A percentile compares a stretch with the other conserved stretches of the same genome.
phyloP scores from a whole-genome alignment of 2,329 filamentous ascomycete species.

The Tolypocladium guangdongense region DNA sequence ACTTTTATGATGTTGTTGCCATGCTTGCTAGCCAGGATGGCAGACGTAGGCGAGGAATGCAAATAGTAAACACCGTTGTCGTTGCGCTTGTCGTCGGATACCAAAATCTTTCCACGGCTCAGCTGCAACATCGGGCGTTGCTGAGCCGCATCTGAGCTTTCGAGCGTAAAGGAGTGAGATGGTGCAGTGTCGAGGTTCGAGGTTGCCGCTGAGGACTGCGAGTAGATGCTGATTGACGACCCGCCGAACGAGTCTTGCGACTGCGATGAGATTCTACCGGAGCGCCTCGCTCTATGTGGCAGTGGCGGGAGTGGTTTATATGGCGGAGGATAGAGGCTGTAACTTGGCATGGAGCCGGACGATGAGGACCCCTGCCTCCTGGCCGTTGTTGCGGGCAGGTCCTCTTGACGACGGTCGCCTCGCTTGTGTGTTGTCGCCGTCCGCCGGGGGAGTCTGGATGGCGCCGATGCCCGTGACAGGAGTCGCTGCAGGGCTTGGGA shows the following conservation, averaged over 20 bases:
- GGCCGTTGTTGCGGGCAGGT: background rate
- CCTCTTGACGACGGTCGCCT: background rate
- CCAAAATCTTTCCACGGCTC: conserved; percentile 11
- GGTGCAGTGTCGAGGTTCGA: background rate
- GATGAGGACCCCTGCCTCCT: background rate
- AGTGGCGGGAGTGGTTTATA: conserved; percentile 9
- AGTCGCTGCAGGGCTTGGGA: background rate
- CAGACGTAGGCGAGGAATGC: conserved; percentile 21
- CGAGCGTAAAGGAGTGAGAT: background rate
- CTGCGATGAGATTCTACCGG: background rate
- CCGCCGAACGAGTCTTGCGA: background rate
- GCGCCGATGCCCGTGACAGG: background rate
- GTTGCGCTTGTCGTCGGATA: conserved; percentile 16
- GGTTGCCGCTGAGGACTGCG: background rate
- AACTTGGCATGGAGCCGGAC: background rate
- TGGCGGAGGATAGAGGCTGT: conserved; percentile 9
- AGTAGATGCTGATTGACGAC: background rate
- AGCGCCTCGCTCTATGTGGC: conserved; percentile 1
- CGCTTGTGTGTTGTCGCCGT: background rate
- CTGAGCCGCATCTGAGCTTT: background rate
- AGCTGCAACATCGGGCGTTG: conserved; percentile 3
- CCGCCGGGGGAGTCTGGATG: background rate
- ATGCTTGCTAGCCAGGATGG: conserved; percentile 24
- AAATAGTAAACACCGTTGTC: conserved; percentile 22
- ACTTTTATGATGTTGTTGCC: conserved; percentile 74